Base-by-base conservation (phyloP, 345 rosid genomes). In the Camelina laxa region DNA sequence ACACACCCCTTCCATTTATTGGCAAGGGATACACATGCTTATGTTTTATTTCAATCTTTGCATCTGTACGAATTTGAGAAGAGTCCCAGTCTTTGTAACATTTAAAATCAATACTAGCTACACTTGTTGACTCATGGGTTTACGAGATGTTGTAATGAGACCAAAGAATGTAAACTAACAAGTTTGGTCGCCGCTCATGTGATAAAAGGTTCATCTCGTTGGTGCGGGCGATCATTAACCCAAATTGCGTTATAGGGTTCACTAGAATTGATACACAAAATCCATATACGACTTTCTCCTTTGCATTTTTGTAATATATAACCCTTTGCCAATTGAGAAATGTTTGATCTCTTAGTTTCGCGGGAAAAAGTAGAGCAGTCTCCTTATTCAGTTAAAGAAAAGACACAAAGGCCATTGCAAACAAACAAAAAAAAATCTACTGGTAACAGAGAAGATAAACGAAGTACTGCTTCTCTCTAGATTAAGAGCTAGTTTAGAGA, bases 11-110 rank as follows among this genome's bases (percentile, higher is more conserved):
- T 27, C 2, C 44, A 22, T 31, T 50, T 69, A 27, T 4, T 17
- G 14, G 54, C 19, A 41, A 41, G 22, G 60, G 47, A 16, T 10
- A 70, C 41, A 36, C 39, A 41, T 38, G 30, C 41, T 60, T 71
- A 59, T 70, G 60, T 60, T 10, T 49, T 49, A 60, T 71, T 60
- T 71, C 38, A 22, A 7, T 15, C 38, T 48, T 10, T 60, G 47
- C 2, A 36, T 60, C 7, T 14, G 36, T 67, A 53, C 39, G 21
- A 51, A 14, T 8, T 50, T 47, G 15, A 35, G 6, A 33, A 33
- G 36, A 33, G 7, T 38, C 0, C 2, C 24, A 16, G 69, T 65
- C 30, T 31, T 8, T 48, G 20, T 66, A 50, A 67, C 48, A 15
- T 67, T 50, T 38, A 20, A 33, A 50, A 35, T 50, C 70, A 20